Percentiles rank a stretch among this genome's conserved stretches.
phyloP scores from a whole-genome alignment of 192 early-diverging fungal species.

The Backusella circina region DNA sequence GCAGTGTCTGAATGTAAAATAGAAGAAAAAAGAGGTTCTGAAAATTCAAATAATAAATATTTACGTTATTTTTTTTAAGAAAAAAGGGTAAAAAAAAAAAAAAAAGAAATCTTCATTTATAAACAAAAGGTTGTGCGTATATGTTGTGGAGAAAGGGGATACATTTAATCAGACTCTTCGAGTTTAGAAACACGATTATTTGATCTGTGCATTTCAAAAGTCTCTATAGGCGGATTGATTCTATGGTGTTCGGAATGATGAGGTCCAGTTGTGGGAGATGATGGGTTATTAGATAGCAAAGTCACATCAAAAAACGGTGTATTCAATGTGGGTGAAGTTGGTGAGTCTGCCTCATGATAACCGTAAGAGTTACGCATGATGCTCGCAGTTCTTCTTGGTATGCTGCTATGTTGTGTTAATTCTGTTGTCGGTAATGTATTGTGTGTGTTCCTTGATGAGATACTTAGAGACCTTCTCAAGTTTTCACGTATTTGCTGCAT shows the following conservation, averaged over 20 bases:
- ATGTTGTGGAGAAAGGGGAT: not conserved
- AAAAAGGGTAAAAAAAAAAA: not conserved
- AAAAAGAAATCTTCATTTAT: not conserved
- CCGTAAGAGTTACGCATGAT: slow-evolving; percentile 10
- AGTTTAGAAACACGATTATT: slow-evolving; percentile 19
- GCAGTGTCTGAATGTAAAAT: no score
- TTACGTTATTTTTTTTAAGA: not conserved
- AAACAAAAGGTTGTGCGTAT: not conserved
- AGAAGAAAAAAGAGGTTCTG: no score
- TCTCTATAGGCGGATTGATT: not conserved
- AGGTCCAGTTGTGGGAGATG: not conserved
- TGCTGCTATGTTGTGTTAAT: slow-evolving; percentile 1
- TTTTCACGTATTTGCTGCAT: slow-evolving; percentile 15
- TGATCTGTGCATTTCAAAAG: slow-evolving; percentile 13
- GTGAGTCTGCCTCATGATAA: slow-evolving; percentile 5
- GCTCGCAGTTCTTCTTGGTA: slow-evolving; percentile 16
- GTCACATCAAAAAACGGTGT: slow-evolving; percentile 15
- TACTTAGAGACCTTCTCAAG: slow-evolving; percentile 3
- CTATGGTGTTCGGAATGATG: not conserved
- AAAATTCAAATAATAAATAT: not conserved
- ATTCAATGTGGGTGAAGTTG: slow-evolving; percentile 13
- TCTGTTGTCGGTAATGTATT: not conserved
- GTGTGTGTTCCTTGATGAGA: not conserved
- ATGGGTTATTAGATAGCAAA: not conserved
- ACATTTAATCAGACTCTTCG: slow-evolving; percentile 9